Base-by-base conservation (phyloP, 768 basidiomycete genomes). In the Stropharia rugosoannulata region DNA sequence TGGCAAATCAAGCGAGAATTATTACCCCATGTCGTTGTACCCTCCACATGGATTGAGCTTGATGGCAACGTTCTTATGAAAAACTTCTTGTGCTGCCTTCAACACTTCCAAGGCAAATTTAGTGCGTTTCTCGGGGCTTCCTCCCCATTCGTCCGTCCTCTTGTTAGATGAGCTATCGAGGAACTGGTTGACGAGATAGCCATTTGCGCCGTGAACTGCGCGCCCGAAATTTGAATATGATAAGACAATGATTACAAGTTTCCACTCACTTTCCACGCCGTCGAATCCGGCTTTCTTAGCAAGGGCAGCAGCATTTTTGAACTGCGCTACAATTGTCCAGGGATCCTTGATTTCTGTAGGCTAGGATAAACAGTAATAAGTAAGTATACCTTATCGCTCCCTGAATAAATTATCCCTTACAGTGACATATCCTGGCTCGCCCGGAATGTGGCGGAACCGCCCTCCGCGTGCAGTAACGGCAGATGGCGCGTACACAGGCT, bases 61-160 rank as follows among this genome's bases (percentile, higher is more conserved):
- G 49, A 81, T 58, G 1, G 70, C 74, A 16, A 80, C 75, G 15
- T 79, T 76, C 10, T 66, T 57, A 0, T 80, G 80, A 55, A 73
- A 80, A 42, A 81, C 68, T 29, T 71, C 70, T 1, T 59, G 57
- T 16, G 68, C 56, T 3, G 72, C 79, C 51, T 80, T 77, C 18
- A 82, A 62, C 47, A 80, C 71, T 62, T 84, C 80, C 4, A 82
- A 72, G 0, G 70, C 72, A 64, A 87, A 84, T 1, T 81, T 69
- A 1, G 74, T 65, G n/a, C 85, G 75, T 64, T 83, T 83, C 65
- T 82, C 80, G 43, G 80, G 56, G 41, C 75, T 78, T 5, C 85
- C 86, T 7, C 85, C 85, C 72, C 80, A 88, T 53, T 75, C 66
- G 68, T 85, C 83, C 13, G 76, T 81, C 13, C 83, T 76, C 42